phyloP scores from a whole-genome alignment of 164 flowering plant species.

The Santalum album region DNA sequence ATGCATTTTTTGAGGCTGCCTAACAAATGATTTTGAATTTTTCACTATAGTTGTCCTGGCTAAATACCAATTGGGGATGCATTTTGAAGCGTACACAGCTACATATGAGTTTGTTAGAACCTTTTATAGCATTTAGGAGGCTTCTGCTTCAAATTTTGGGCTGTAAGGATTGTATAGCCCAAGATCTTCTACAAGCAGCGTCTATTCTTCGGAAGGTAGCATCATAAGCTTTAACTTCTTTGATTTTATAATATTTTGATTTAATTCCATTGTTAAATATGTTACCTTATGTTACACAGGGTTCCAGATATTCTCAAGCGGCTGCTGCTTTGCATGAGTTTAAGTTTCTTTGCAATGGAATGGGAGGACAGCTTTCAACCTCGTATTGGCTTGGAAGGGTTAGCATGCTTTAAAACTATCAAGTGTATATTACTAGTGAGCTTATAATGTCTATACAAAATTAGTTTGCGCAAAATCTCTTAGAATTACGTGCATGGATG shows the following conservation, averaged over 20 bases:
- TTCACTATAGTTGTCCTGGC: constrained; percentile 50
- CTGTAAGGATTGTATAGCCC: constrained; percentile 43
- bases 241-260: neutral
- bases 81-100: constrained; percentile 57
- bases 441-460: no score
- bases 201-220: constrained; percentile 91
- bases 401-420: constrained; percentile 5
- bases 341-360: constrained; percentile 44
- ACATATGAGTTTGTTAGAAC: constrained; percentile 82
- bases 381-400: constrained; percentile 91
- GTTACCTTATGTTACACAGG: constrained; percentile 36
- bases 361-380: constrained; percentile 27
- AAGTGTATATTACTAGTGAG: no score
- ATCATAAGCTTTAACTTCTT: constrained; percentile 5
- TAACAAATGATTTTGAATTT: constrained; percentile 12
- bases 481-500: no score
- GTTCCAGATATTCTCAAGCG: constrained; percentile 73
- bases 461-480: no score
- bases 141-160: constrained; percentile 72
- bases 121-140: constrained; percentile 84
- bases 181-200: constrained; percentile 80
- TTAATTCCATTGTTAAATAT: constrained; percentile 5
- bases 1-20: neutral
- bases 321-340: constrained; percentile 85
- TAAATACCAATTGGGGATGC: constrained; percentile 62